Evolutionary conservation across 1,284 basidiomycete species (phyloP), one percentile per base, ranked within the genome.

Genomic region (Calocybe gambosa): DNA sequence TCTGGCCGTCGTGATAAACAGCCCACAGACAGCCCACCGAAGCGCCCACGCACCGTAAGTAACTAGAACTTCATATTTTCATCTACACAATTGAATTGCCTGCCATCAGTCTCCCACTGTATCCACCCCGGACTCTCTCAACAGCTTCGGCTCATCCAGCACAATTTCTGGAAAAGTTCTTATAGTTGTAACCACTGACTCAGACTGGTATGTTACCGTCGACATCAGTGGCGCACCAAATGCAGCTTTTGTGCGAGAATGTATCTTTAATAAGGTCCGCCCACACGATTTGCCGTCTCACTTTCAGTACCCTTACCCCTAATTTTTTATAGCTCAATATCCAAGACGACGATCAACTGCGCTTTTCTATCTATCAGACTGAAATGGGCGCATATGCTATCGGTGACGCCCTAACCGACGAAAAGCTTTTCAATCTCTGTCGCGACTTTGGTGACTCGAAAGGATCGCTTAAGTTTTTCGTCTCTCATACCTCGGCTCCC

Each of bases 321-420:
- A 28, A 38, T 34, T 19, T 52, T 33, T 20, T 52, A 5, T 54
- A 93, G 89, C 70, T 94, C 46, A 82, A 85, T 57, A 89, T 95
- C 45, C 75, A 77, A 49, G 69, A 68, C 23, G 91, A 94, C 54
- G 89, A 91, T 53, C 82, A 87, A 58, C 62, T 74, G 3, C 78
- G 75, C 21, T 83, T 85, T 59, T 79, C 84, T n/a, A 84, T 95
- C 45, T 92, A 88, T 68, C 81, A 80, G 40, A 93, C 92, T 0
- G 85, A 91, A 62, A 83, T 93, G 54, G 89, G 86, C 44, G 75
- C 78, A 21, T 82, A 74, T 55, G 85, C 87, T 13, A 75, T 85
- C 41, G 80, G 86, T 3, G 79, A 80, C 12, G 78, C 89, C 3
- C 65, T 94, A 21, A 66, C 74, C 2, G 79, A 86, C 52, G 82